Conservation (phyloP, 2,329 filamentous ascomycete genomes). For the Cadophora sp. region DNA sequence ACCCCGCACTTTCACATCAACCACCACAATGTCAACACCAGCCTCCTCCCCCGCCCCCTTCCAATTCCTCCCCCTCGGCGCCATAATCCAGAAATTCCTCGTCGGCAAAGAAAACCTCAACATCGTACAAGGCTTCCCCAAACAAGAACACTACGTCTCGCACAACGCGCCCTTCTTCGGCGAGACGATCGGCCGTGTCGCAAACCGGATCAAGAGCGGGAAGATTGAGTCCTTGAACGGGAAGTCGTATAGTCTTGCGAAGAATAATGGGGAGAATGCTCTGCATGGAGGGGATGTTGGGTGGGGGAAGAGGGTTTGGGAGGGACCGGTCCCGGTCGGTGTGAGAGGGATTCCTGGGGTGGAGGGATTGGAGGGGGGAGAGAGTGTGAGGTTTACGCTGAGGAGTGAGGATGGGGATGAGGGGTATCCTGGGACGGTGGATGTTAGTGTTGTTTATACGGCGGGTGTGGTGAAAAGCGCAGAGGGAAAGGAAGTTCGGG, state of each 20-base stretch:
- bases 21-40: too few species aligned
- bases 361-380: slow-evolving; percentile 64
- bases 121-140: slow-evolving; percentile 88
- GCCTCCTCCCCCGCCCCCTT: slow-evolving; percentile 49
- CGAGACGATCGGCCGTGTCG: slow-evolving; percentile 85
- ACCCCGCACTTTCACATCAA: neutral
- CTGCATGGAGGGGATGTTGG: slow-evolving; percentile 76
- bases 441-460: slow-evolving; percentile 80
- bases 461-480: slow-evolving; percentile 69
- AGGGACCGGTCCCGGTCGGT: slow-evolving; percentile 71
- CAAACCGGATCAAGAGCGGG: slow-evolving; percentile 81
- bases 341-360: slow-evolving; percentile 55
- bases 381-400: slow-evolving; percentile 70
- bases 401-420: slow-evolving; percentile 83
- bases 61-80: slow-evolving; percentile 76
- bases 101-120: slow-evolving; percentile 87
- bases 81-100: slow-evolving; percentile 81
- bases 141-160: slow-evolving; percentile 74
- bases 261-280: slow-evolving; percentile 80
- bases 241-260: slow-evolving; percentile 70
- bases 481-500: slow-evolving; percentile 66
- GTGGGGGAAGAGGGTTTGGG: slow-evolving; percentile 83
- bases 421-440: slow-evolving; percentile 86
- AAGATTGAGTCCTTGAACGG: slow-evolving; percentile 76
- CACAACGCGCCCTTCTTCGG: slow-evolving; percentile 86